Base-by-base conservation (phyloP, 148 eudicot genomes). In the Fagopyrum esculentum region DNA sequence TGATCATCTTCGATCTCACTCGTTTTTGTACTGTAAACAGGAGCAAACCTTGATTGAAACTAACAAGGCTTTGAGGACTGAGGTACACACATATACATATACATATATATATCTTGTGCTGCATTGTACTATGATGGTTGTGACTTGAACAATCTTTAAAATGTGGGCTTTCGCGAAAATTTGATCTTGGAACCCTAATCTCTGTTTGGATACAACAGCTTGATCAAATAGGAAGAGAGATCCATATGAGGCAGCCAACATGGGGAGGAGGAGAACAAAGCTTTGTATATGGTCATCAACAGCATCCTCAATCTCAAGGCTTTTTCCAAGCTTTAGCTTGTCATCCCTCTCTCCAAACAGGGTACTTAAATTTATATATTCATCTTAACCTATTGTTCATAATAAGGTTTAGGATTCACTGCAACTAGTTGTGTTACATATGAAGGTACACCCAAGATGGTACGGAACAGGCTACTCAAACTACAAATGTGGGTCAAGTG, bases 251-350 rank as follows among this genome's bases (percentile, higher is more conserved):
- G 75, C 88, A 87, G 73, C 12, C 91, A 16, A 45, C 51, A 44
- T 93, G 98, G 98, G 89, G 81, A 6, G 85, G 80, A 9, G 83
- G 77, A 6, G 92, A 86, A 13, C 94, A 89, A 54, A 76, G 82
- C 75, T 84, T 78, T 72, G 74, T 81, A 43, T 91, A 74, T 61
- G 76, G 45, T 71, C 74, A 71, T 71, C 74, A 46, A 13, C 94
- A 87, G 29, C 92, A 82, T 4, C 89, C 89, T 78, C 98, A 91
- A 12, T 82, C 92, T 52, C 98, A 89, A 71, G 89, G 83, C 17
- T 85, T 91, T 82, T 91, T 88, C 78, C 97, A 93, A 73, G 86
- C 94, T 69, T 70, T 91, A 0, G 91, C 78, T 7, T 93, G 97
- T 88, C 85, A 85, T 76, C 83, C 94, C 77, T 82, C 76, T 75